These are phyloP conservation scores for Bothriochloa decipiens DNA, from an alignment of 176 grass and related monocot species.

Conservation along the genomic window DNA sequence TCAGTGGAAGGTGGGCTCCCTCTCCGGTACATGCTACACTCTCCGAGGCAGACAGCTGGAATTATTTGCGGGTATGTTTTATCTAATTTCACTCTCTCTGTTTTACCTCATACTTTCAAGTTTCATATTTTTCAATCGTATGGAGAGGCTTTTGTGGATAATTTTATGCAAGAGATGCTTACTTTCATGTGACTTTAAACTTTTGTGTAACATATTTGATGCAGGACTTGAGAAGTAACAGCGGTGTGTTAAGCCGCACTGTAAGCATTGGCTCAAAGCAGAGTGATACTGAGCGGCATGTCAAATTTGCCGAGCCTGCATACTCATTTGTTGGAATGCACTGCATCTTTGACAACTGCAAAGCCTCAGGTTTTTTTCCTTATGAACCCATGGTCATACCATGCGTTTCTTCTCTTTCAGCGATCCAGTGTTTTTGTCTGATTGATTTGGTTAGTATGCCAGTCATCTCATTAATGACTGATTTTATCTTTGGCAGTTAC, in stretches of 20 bases:
- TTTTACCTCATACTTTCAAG: conserved; percentile 9
- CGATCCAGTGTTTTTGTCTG: conserved; percentile 25
- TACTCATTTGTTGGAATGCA: conserved; percentile 99
- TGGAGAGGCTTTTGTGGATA: conserved; percentile 26
- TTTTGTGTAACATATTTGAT: conserved; percentile 42
- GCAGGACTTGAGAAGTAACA: conserved; percentile 79
- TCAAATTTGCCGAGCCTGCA: conserved; percentile 67
- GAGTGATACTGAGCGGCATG: conserved; percentile 65
- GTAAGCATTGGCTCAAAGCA: conserved; percentile 67
- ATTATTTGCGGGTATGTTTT: conserved; percentile 68
- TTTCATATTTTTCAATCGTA: not conserved
- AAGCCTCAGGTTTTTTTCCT: conserved; percentile 84
- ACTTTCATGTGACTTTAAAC: not conserved
- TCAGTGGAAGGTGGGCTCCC: conserved; percentile 69
- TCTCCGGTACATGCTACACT: conserved; percentile 53
- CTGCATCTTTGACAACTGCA: conserved; percentile 96
- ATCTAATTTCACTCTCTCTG: not conserved
- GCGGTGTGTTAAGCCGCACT: conserved; percentile 46
- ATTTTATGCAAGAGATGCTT: not conserved
- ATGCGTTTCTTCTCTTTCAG: conserved; percentile 22
- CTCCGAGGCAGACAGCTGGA: conserved; percentile 71
- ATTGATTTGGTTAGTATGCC: conserved; percentile 22
- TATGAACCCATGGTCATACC: not conserved
- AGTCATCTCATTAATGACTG: conserved; percentile 14
- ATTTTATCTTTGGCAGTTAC: conserved; percentile 64